Evolutionary conservation across 768 basidiomycete genomes (phyloP), one percentile per base, ranked within the genome.

Genomic region (Boletellus sp.): DNA sequence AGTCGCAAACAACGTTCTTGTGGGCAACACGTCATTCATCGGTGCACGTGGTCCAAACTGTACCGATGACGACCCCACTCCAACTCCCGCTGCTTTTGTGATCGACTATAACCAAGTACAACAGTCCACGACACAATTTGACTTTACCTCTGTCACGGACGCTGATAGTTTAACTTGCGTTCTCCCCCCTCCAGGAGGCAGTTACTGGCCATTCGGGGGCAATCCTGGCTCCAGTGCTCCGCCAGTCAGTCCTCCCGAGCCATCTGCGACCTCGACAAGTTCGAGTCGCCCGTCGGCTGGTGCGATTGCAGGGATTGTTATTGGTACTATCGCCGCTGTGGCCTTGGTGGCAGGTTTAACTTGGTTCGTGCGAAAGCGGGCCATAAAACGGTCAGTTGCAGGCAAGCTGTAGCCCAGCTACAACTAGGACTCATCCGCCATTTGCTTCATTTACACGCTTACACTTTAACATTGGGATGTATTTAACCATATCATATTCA

Each of bases 11-110:
- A 91, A 89, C 62, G 48, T 64, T 8, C 69, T 90, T 33, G 45
- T 78, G 7, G 85, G 82, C 12, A 89, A 89, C 63, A 85, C 83
- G 7, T 81, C 85, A 7, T 90, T 89, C 68, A 82, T 90, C 51
- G 87, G 87, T 34, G 72, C 73, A 12, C 75, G 74, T 6, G 86
- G 86, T 5, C 79, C 80, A 4, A 83, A 86, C 52, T 90, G 88
- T 66, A 78, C 73, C 24, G 51, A 68, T 20, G 64, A 59, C 20
- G 77, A 81, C 49, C 54, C 64, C 23, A 73, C 77, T 4, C 87
- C 85, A 20, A 40, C 62, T 7, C 78, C 85, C 17, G 73, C 77
- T 22, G 68, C 86, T 5, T 88, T 86, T 60, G 73, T 90, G 44
- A 62, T 81, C 26, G 79, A 82, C 50, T 62, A 59, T 44, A 75